Evolutionary conservation across 1,284 basidiomycete genomes (phyloP), one percentile per base, ranked within the genome.

Genomic region (Sanghuangporus sanghuang): DNA sequence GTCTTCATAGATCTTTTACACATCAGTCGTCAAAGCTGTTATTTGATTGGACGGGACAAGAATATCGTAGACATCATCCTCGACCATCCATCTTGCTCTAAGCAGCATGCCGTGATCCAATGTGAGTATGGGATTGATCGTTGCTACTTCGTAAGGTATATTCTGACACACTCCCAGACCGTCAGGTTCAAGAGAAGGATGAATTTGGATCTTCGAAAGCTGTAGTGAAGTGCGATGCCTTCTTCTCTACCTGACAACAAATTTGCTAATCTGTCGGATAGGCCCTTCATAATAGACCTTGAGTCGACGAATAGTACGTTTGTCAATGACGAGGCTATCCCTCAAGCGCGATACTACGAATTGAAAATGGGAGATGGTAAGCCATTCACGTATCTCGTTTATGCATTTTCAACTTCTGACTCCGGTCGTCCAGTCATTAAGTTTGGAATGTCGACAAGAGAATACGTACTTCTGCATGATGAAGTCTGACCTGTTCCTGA

Each of bases 71-170:
- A 99, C 72, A 92, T 99, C 66, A 83, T 90, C 1, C 78, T 98
- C 46, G 95, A 96, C 65, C 96, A 99, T 73, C 95, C 96, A 0
- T 98, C 96, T 4, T 95, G 93, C 69, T 99, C 96, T 0, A 99
- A 99, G 73, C 97, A 99, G 73, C 97, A 99, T 72, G 96, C 96
- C 23, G 97, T 90, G 3, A 89, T 99, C 44, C 97, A 99, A 77
- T 95, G 92, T 90, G 71, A 42, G 85, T 73, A 21, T 58, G 1
- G 14, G 14, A 54, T 18, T 36, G 40, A 14, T 39, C 40, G 7
- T 42, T 2, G 6, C 2, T n/a, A 46, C 44, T 7, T 8, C 38
- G 6, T 27, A 60, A 5, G n/a, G 8, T 48, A 16, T 21, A 9
- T 8, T 39, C 12, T 18, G 46, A 38, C n/a, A n/a, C 12, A 6